phyloP scores from a whole-genome alignment of 345 rosid genomes.

The Hibiscus syriacus region DNA sequence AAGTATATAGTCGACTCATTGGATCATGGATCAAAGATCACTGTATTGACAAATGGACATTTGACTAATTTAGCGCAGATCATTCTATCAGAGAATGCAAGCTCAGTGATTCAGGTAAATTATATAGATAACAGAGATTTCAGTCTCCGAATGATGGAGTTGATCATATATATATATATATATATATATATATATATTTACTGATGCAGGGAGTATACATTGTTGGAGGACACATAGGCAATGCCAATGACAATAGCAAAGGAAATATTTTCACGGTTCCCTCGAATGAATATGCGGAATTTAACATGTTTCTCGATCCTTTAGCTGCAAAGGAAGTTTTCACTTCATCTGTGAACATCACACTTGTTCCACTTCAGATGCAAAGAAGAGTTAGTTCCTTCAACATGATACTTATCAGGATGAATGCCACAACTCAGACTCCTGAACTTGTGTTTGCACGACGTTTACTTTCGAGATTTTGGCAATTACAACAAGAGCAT shows the following conservation, averaged over 20 bases:
- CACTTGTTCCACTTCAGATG: slow-evolving; percentile 52
- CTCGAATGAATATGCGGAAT: slow-evolving; percentile 51
- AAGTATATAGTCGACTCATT: slow-evolving; percentile 28
- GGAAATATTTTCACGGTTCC: slow-evolving; percentile 51
- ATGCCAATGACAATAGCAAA: slow-evolving; percentile 16
- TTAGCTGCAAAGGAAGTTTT: slow-evolving; percentile 69
- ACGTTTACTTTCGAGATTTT: slow-evolving; percentile 42
- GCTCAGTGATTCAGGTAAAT: slow-evolving; percentile 28
- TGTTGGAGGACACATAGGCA: slow-evolving; percentile 53
- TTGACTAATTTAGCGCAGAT: slow-evolving; percentile 72
- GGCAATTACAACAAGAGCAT: slow-evolving; percentile 35
- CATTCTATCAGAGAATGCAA: slow-evolving; percentile 26
- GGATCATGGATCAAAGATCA: slow-evolving; percentile 47
- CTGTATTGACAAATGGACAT: slow-evolving; percentile 68
- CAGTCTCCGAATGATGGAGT: background rate
- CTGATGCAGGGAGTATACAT: slow-evolving; percentile 55
- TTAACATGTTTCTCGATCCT: slow-evolving; percentile 91
- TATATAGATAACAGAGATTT: background rate
- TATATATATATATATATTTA: too few relatives aligned
- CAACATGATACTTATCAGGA: slow-evolving; percentile 22
- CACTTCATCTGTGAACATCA: slow-evolving; percentile 49
- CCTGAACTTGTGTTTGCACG: slow-evolving; percentile 48
- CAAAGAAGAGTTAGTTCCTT: slow-evolving; percentile 49
- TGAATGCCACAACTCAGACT: slow-evolving; percentile 27
- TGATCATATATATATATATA: slow-evolving; percentile 3